phyloP scores from a whole-genome alignment of 371 early-diverging fungal species.

The Chytridium lagenaria region DNA sequence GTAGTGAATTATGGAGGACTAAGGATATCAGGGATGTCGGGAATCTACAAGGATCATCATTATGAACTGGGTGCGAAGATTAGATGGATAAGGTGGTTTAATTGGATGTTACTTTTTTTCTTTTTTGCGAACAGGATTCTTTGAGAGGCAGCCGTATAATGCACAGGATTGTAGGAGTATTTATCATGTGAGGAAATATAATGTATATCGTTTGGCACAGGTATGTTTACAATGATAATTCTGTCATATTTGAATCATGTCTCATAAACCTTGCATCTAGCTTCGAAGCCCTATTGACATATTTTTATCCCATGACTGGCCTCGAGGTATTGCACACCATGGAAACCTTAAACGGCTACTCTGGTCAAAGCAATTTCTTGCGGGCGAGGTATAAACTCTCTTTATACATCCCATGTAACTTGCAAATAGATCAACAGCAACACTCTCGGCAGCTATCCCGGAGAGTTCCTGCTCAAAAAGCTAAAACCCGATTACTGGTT shows the following conservation, averaged over 20 bases:
- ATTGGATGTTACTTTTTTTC: background rate
- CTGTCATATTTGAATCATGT: too few species aligned
- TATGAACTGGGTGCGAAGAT: constrained; percentile 64
- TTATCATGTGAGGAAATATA: constrained; percentile 89
- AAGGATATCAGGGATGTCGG: constrained; percentile 91
- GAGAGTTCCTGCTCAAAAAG: constrained; percentile 68
- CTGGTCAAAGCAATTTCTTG: constrained; percentile 71
- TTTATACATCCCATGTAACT: background rate
- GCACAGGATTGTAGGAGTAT: constrained; percentile 64
- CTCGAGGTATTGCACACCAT: constrained; percentile 78
- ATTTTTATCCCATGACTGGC: constrained; percentile 98
- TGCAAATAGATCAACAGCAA: constrained; percentile 61
- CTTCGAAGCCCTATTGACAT: constrained; percentile 77
- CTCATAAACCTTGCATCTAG: too few species aligned
- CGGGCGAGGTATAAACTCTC: constrained; percentile 66
- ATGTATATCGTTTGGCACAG: constrained; percentile 76
- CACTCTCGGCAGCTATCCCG: constrained; percentile 77
- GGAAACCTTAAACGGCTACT: constrained; percentile 75
- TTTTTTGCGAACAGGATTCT: constrained; percentile 64
- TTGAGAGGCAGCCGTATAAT: constrained; percentile 78
- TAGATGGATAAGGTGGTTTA: background rate
- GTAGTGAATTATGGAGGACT: constrained; percentile 86
- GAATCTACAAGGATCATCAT: constrained; percentile 83
- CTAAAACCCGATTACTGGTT: constrained; percentile 91
- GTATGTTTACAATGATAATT: too few species aligned